Evolutionary conservation across 495 filamentous ascomycete species (phyloP).

Genomic region (Podospora pseudopauciseta): DNA sequence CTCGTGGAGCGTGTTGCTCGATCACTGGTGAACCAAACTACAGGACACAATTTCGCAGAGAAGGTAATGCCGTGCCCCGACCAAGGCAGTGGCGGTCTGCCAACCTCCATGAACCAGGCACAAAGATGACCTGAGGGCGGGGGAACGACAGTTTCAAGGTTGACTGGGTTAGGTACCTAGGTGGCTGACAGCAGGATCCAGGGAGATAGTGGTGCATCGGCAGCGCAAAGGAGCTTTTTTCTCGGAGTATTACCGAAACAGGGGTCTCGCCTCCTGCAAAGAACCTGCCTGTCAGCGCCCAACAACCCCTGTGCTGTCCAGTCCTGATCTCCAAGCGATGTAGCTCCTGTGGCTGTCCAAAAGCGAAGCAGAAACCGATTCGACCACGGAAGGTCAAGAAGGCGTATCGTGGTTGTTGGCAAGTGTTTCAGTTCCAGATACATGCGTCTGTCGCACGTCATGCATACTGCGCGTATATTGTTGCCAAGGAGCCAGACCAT

Average conservation of each 20-base stretch:
- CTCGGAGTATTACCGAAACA: slow-evolving; percentile 15
- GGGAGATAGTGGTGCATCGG: not conserved
- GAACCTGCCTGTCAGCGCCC: not conserved
- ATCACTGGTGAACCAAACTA: not conserved
- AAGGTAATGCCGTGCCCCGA: not conserved
- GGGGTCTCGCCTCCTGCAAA: slow-evolving; percentile 2
- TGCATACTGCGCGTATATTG: not conserved
- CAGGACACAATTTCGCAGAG: not conserved
- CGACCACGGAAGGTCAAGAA: not conserved
- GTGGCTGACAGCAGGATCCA: too few species aligned
- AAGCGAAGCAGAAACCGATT: slow-evolving; percentile 4
- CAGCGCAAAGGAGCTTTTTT: not conserved
- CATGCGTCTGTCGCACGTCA: slow-evolving; percentile 6
- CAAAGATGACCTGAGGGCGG: not conserved
- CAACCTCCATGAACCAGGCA: not conserved
- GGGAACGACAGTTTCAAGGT: not conserved
- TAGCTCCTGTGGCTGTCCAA: not conserved
- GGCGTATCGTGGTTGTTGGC: not conserved
- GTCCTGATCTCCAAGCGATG: not conserved
- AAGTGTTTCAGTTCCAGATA: slow-evolving; percentile 8
- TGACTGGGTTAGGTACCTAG: not conserved
- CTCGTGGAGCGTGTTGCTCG: too few species aligned
- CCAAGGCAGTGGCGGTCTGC: not conserved
- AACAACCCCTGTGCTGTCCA: not conserved
- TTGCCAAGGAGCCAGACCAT: not conserved